phyloP scores from a whole-genome alignment of 345 rosid species.

The Geranium brycei region DNA sequence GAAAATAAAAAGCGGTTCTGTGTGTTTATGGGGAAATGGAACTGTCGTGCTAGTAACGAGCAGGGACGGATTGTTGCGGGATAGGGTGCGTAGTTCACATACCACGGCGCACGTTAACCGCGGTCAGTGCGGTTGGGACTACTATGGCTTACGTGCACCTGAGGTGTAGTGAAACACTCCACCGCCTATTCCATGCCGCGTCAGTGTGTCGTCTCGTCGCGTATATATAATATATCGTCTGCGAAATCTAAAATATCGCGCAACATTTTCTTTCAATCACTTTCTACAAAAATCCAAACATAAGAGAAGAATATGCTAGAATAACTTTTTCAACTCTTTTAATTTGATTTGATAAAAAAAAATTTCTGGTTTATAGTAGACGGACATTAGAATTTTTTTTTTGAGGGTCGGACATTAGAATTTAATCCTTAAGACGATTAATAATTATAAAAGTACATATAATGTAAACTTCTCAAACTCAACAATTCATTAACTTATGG shows the following conservation, averaged over 20 bases:
- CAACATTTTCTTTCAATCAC: not conserved
- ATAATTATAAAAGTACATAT: too few species aligned
- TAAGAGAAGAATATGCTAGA: too few species aligned
- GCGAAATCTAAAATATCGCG: not conserved
- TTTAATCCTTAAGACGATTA: too few species aligned
- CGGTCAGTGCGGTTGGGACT: not conserved
- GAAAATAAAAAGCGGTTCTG: conserved; percentile 24
- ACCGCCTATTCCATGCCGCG: conserved; percentile 16
- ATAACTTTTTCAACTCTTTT: too few species aligned
- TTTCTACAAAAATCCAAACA: too few species aligned
- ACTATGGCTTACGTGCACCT: not conserved
- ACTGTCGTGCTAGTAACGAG: conserved; percentile 34
- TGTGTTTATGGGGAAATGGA: conserved; percentile 20
- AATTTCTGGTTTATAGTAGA: too few species aligned
- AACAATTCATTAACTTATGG: too few species aligned
- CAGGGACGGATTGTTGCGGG: conserved; percentile 5
- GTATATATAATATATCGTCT: too few species aligned
- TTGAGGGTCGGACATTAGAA: too few species aligned
- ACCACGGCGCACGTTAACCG: conserved; percentile 4
- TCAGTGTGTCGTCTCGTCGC: not conserved
- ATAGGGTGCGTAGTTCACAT: not conserved
- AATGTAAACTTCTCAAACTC: too few species aligned
- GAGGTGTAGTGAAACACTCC: not conserved
- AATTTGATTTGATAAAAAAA: too few species aligned
- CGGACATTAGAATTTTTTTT: too few species aligned